These are phyloP conservation scores for Trichomonascus vanleenenianus DNA, from an alignment of 805 yeast genomes.

Conservation along the genomic window DNA sequence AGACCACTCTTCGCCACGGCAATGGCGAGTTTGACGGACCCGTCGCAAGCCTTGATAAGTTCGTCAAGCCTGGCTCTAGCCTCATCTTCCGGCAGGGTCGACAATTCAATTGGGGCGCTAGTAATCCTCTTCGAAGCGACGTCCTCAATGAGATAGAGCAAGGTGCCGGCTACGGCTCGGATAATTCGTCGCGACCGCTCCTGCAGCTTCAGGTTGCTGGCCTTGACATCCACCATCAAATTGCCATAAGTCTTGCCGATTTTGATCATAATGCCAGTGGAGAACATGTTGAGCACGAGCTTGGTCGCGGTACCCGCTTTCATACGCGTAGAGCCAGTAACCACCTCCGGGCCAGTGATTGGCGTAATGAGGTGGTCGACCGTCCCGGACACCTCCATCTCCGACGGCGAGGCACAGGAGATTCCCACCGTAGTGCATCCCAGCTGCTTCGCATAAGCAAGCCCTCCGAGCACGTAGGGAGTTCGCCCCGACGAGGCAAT, in stretches of 20 bases:
- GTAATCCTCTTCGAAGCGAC: not conserved
- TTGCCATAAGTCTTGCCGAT: slow-evolving; percentile 23
- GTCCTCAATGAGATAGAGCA: slow-evolving; percentile 1
- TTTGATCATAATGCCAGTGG: slow-evolving; percentile 20
- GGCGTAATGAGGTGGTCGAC: slow-evolving; percentile 15
- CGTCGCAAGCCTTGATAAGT: slow-evolving; percentile 11
- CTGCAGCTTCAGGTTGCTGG: slow-evolving; percentile 18
- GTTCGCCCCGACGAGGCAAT: slow-evolving; percentile 27
- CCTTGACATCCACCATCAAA: slow-evolving; percentile 22
- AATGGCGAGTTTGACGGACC: slow-evolving; percentile 18
- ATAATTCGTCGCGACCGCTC: slow-evolving; percentile 18
- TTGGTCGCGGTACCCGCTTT: slow-evolving; percentile 26
- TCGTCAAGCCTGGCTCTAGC: slow-evolving; percentile 7
- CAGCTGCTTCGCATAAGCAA: slow-evolving; percentile 16
- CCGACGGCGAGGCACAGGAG: slow-evolving; percentile 17
- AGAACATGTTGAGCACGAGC: slow-evolving; percentile 20
- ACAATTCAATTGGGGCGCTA: not conserved
- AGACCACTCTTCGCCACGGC: slow-evolving; percentile 18
- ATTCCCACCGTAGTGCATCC: slow-evolving; percentile 23
- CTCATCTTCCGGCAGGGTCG: not conserved
- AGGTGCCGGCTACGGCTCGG: slow-evolving; percentile 12
- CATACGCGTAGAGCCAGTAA: slow-evolving; percentile 23
- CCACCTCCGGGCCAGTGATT: slow-evolving; percentile 21
- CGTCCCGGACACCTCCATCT: slow-evolving; percentile 8
- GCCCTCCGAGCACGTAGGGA: slow-evolving; percentile 23